A percentile compares a stretch with the other conserved stretches of the same genome.
phyloP scores from a whole-genome alignment of 371 early-diverging fungal species.

The Apophysomyces trapeziformis region DNA sequence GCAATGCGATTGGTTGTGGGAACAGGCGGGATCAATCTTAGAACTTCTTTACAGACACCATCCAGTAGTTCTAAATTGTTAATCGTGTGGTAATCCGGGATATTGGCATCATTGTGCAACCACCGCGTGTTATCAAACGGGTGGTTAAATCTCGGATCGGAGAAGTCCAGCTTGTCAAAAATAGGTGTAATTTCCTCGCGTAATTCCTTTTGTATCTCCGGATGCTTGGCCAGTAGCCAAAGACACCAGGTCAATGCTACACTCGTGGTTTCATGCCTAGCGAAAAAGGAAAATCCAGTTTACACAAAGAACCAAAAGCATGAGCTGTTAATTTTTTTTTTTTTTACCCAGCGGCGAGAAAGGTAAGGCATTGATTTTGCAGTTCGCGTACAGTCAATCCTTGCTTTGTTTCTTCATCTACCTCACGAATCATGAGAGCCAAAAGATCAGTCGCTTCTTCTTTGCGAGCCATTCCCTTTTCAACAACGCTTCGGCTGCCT shows the following conservation, averaged over 20 bases:
- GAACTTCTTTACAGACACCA: constrained; percentile 56
- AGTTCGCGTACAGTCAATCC: constrained; percentile 33
- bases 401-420: constrained; percentile 42
- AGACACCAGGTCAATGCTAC: constrained; percentile 61
- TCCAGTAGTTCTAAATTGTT: constrained; percentile 49
- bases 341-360: constrained; percentile 46
- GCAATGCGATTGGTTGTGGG: constrained; percentile 51
- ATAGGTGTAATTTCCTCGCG: constrained; percentile 42
- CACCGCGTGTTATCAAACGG: background rate
- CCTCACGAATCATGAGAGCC: constrained; percentile 34
- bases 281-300: background rate
- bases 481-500: constrained; percentile 48
- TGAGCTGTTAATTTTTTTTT: background rate
- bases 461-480: constrained; percentile 38
- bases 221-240: constrained; percentile 53
- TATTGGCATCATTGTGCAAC: constrained; percentile 15
- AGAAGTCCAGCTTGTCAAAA: constrained; percentile 16
- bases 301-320: background rate
- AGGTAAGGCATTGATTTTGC: constrained; percentile 30
- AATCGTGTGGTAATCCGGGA: constrained; percentile 51
- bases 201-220: constrained; percentile 45
- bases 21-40: constrained; percentile 59
- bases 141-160: background rate
- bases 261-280: constrained; percentile 59
- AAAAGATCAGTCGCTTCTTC: constrained; percentile 33